Evolutionary conservation across 306 rosid genomes (phyloP).

Genomic region (Ormosia emarginata): DNA sequence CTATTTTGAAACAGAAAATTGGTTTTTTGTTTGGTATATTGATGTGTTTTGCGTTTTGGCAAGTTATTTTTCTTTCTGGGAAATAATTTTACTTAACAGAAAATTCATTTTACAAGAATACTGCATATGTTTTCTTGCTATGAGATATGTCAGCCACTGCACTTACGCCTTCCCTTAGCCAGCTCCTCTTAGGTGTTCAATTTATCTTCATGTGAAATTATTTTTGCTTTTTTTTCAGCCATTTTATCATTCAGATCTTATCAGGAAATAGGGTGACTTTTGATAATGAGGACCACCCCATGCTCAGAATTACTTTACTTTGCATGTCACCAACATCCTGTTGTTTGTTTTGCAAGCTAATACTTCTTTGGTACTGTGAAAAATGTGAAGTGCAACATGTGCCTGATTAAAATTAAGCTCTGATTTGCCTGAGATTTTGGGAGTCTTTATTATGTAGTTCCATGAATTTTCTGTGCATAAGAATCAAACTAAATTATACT

Average conservation of each 20-base stretch:
- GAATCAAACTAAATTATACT: neutral
- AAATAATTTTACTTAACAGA: no score
- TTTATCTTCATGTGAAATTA: neutral
- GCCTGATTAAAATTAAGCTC: neutral
- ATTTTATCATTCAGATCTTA: neutral
- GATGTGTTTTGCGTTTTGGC: no score
- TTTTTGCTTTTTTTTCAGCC: neutral
- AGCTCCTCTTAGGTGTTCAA: neutral
- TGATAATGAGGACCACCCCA: neutral
- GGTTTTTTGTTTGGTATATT: no score
- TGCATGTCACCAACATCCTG: neutral
- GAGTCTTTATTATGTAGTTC: neutral
- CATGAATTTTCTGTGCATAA: neutral
- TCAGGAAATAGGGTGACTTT: neutral
- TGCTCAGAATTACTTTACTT: neutral
- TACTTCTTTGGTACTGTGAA: conserved; percentile 12
- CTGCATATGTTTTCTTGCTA: neutral
- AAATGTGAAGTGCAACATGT: neutral
- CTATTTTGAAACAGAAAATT: no score
- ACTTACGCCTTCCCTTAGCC: neutral
- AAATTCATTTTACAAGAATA: no score
- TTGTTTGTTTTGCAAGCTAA: conserved; percentile 8
- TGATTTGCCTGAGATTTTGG: neutral
- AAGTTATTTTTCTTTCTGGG: no score
- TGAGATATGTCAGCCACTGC: neutral